phyloP scores from a whole-genome alignment of 176 grass and related monocot genomes.

The Lolium multiflorum region DNA sequence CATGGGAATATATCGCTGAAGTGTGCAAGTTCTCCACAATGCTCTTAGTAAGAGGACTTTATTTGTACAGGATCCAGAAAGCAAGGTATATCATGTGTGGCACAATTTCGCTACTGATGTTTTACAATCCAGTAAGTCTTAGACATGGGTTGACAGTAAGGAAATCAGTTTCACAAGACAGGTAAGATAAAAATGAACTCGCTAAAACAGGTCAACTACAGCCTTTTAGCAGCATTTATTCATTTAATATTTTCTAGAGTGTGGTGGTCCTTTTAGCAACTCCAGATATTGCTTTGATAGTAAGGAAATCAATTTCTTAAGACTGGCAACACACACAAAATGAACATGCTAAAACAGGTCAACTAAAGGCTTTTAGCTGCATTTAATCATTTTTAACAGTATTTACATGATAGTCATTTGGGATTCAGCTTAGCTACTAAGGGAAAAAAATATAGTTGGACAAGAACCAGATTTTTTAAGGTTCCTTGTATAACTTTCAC shows the following conservation, averaged over 20 bases:
- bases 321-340: not conserved
- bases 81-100: no score
- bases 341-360: not conserved
- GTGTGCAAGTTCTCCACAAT: not conserved
- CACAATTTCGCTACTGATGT: no score
- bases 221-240: no score
- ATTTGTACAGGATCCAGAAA: no score
- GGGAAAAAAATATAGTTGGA: not conserved
- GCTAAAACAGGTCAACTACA: not conserved
- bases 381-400: not conserved
- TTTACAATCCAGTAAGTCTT: no score
- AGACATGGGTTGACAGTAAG: not conserved
- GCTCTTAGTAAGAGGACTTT: not conserved
- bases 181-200: not conserved
- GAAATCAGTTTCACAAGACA: not conserved
- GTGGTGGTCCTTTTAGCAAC: no score
- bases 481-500: not conserved
- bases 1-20: conserved; percentile 18
- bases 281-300: no score
- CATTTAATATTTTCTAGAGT: no score
- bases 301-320: not conserved
- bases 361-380: not conserved
- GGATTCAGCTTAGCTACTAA: not conserved
- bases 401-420: conserved; percentile 6
- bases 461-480: not conserved